phyloP scores from a whole-genome alignment of 257 asterid genomes.

The Solanum dulcamara region DNA sequence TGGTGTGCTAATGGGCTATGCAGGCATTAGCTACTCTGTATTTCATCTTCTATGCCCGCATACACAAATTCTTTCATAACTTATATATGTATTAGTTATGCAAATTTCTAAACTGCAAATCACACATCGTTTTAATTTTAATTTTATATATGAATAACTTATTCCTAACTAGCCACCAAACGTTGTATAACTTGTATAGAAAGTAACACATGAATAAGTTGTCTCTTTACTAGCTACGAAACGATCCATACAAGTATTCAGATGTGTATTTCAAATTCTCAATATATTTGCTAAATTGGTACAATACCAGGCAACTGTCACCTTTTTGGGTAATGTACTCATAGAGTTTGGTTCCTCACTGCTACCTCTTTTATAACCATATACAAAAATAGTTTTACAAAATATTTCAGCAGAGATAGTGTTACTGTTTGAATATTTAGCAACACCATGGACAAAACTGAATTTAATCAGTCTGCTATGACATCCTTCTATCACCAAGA shows the following conservation, averaged over 20 bases:
- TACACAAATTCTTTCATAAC: no score
- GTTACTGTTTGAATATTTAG: background rate
- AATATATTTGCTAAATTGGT: background rate
- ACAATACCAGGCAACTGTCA: background rate
- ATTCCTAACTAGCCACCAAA: background rate
- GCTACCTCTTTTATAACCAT: background rate
- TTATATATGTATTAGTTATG: no score
- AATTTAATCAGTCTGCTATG: background rate
- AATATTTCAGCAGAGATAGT: background rate
- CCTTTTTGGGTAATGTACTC: background rate
- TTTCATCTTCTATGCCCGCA: background rate
- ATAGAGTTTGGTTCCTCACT: background rate
- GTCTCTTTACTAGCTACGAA: background rate
- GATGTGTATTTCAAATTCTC: background rate
- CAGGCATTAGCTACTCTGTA: background rate
- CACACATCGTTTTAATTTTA: no score
- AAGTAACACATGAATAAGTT: background rate
- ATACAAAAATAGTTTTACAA: background rate
- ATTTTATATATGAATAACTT: background rate
- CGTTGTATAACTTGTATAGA: background rate
- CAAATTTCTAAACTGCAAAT: no score
- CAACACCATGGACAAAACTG: background rate
- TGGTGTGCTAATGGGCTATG: background rate
- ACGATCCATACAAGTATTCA: background rate
- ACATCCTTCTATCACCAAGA: background rate